phyloP scores from a whole-genome alignment of 2,329 filamentous ascomycete species.

The Pseudogymnoascus pannorum region DNA sequence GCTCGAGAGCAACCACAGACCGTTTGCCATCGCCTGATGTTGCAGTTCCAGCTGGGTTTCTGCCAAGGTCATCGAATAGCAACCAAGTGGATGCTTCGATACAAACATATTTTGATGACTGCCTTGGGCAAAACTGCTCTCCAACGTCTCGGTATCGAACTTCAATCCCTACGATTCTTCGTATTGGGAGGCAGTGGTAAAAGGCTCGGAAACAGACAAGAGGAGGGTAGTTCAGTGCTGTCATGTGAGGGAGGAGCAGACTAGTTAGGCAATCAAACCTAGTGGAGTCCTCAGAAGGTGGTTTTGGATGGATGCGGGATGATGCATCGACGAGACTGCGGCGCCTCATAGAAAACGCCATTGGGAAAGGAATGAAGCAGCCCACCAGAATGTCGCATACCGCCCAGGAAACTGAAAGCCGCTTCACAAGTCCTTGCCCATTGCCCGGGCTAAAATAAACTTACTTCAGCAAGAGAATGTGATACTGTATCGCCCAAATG shows the following conservation, averaged over 20 bases:
- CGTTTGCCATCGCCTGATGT: not conserved
- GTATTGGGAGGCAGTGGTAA: not conserved
- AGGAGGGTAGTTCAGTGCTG: not conserved
- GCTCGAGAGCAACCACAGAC: not conserved
- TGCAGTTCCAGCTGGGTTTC: not conserved
- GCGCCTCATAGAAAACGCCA: not conserved
- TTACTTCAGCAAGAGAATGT: not conserved
- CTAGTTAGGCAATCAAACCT: not conserved
- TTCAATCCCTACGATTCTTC: not conserved
- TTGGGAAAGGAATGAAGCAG: not conserved
- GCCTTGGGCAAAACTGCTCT: not conserved
- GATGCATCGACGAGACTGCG: not conserved
- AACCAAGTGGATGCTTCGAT: not conserved
- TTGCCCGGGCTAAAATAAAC: too few species aligned
- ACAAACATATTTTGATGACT: not conserved
- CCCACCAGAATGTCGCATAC: not conserved
- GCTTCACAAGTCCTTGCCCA: not conserved
- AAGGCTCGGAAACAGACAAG: not conserved
- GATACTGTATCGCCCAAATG: not conserved
- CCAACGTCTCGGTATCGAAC: not conserved
- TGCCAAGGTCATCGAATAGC: not conserved
- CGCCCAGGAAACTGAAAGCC: not conserved
- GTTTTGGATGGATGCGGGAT: not conserved
- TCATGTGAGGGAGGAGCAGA: not conserved
- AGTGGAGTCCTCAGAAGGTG: too few species aligned